Base-by-base conservation (phyloP, 176 grass and related monocot species). In the Aegilops longissima region DNA sequence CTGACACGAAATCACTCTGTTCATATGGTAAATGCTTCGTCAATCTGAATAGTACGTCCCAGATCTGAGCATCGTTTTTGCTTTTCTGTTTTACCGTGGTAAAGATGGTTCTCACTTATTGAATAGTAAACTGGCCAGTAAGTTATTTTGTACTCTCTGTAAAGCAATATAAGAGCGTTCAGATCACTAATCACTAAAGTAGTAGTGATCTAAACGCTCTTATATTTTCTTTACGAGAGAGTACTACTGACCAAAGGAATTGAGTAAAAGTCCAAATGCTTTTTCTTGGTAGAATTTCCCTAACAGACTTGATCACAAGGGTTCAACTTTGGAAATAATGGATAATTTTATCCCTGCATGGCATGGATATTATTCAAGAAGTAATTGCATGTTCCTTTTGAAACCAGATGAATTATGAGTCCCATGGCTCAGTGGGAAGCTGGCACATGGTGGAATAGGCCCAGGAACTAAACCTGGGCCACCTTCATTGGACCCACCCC, bases 391-490 rank as follows among this genome's bases (percentile, higher is more conserved):
- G 0, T 2, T 29, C 73, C 24, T 9, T 51, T 75, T 51, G 13
- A 51, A 75, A 75, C 23, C 0, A 6, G 71, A 42, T 73, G 23
- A 49, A 27, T 29, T 42, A 16, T 7, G 23, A 74, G 39, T 18
- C 35, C 69, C 14, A 69, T 73, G 42, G 63, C 24, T 47, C 44
- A 79, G 12, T 49, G 45, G 45, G 27, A 81, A 91, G 76, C 85
- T 91, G 67, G 39, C 69, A 76, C 81, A 61, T 75, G 80, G 35
- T 11, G 16, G 25, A 84, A 61, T 70, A 36, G 69, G 76, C 49
- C 74, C 59, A 21, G 66, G 63, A 80, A 76, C 75, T 74, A 84
- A 90, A 80, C 33, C 47, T 61, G 27, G 83, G 47, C 29, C 47
- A 66, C 54, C 42, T 79, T 39, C 38, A 21, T 4, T 62, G 42